These are phyloP conservation scores for Diaporthe sp. DNA, from an alignment of 2,329 filamentous ascomycete species.

Conservation along the genomic window DNA sequence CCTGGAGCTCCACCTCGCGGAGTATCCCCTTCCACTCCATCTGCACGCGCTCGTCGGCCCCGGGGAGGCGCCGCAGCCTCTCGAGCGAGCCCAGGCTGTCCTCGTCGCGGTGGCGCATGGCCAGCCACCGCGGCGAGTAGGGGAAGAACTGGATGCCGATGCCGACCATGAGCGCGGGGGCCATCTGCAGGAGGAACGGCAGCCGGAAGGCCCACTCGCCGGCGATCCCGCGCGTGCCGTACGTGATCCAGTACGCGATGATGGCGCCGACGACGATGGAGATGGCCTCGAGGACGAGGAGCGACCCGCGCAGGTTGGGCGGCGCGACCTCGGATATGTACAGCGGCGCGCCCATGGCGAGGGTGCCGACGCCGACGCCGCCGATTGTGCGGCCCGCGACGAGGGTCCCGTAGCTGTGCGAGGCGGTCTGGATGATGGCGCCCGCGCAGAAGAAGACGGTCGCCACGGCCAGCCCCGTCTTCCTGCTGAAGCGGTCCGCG, in stretches of 20 bases:
- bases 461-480: constrained; percentile 53
- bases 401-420: constrained; percentile 49
- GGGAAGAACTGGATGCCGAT: constrained; percentile 68
- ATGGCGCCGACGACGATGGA: constrained; percentile 60
- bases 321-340: constrained; percentile 46
- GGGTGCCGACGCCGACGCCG: constrained; percentile 59
- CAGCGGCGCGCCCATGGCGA: constrained; percentile 51
- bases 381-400: constrained; percentile 60
- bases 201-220: constrained; percentile 61
- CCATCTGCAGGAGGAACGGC: constrained; percentile 66
- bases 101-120: constrained; percentile 51
- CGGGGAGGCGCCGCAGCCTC: constrained; percentile 50
- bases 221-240: constrained; percentile 56
- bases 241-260: constrained; percentile 59
- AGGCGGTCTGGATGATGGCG: constrained; percentile 60
- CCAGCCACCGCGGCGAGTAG: constrained; percentile 52
- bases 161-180: constrained; percentile 68
- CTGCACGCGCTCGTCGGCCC: constrained; percentile 57
- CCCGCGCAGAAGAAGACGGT: constrained; percentile 56
- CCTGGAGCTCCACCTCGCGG: constrained; percentile 61
- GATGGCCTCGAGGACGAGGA: constrained; percentile 47
- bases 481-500: constrained; percentile 52
- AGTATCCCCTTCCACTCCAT: constrained; percentile 64
- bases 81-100: constrained; percentile 51
- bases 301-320: constrained; percentile 44